Conservation (phyloP, 1,284 basidiomycete species). For the Irpex rosettiformis region DNA sequence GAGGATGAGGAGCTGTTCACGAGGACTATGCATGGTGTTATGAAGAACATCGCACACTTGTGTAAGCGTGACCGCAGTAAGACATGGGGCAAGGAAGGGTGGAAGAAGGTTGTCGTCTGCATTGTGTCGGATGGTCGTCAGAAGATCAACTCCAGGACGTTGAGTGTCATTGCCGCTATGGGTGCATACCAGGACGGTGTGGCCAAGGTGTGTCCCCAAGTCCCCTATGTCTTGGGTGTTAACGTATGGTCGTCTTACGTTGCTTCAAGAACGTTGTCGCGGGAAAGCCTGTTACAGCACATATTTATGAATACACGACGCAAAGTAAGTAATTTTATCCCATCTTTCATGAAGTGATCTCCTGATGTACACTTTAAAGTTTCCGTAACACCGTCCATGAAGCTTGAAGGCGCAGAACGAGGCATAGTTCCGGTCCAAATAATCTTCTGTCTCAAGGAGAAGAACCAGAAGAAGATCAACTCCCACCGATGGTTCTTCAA, state of each 20-base stretch:
- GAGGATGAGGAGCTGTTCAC: constrained; percentile 78
- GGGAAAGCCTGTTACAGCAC: constrained; percentile 82
- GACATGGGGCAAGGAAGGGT: constrained; percentile 95
- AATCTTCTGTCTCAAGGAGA: constrained; percentile 93
- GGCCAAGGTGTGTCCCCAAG: constrained; percentile 66
- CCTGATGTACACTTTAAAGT: constrained; percentile 43
- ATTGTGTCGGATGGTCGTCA: constrained; percentile 73
- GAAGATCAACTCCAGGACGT: constrained; percentile 85
- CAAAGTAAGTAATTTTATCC: constrained; percentile 54
- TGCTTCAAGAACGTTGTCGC: constrained; percentile 71
- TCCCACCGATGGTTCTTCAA: constrained; percentile 95
- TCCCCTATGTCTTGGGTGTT: background rate
- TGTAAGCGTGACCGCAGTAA: constrained; percentile 82
- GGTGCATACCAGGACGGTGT: constrained; percentile 82
- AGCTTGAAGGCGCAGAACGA: constrained; percentile 79
- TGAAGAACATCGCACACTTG: constrained; percentile 83
- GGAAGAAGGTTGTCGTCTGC: constrained; percentile 85
- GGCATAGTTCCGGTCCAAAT: constrained; percentile 87
- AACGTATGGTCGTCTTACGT: background rate
- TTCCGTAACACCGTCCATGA: constrained; percentile 76
- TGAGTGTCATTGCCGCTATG: constrained; percentile 85
- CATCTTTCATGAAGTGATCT: background rate
- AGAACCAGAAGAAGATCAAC: constrained; percentile 92
- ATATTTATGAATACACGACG: constrained; percentile 94
- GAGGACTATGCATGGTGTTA: constrained; percentile 89